Evolutionary conservation across 2,329 filamentous ascomycete genomes (phyloP).

Genomic region (Stylonectria norvegica): DNA sequence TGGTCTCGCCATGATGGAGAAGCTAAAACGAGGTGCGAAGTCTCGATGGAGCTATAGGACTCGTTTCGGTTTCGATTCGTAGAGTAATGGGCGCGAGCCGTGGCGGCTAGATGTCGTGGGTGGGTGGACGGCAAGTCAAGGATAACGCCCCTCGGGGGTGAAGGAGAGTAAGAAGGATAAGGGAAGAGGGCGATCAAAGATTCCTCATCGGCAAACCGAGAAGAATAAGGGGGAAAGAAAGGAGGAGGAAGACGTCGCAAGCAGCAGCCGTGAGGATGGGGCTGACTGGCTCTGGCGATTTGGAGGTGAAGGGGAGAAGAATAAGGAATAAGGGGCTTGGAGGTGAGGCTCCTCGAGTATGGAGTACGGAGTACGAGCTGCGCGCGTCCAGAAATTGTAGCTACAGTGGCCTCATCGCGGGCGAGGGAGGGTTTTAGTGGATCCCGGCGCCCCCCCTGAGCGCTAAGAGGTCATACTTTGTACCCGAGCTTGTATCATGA

Average conservation of each 20-base stretch:
- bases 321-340: not conserved
- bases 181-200: conserved; percentile 17
- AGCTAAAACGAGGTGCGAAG: conserved; percentile 2
- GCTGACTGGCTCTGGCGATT: no score
- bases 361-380: not conserved
- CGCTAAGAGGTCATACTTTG: no score
- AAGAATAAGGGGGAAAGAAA: conserved; percentile 12
- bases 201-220: conserved; percentile 20
- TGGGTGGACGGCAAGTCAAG: conserved; percentile 5
- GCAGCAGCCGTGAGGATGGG: no score
- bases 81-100: conserved; percentile 2
- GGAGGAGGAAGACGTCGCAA: no score
- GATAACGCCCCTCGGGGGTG: not conserved
- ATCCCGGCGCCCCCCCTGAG: no score
- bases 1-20: conserved; percentile 32
- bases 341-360: no score
- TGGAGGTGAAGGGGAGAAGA: conserved; percentile 2
- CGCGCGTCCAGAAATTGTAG: conserved; percentile 31
- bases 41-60: conserved; percentile 4
- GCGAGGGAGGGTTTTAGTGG: not conserved
- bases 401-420: conserved; percentile 38
- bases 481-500: no score
- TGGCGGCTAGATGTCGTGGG: no score
- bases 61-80: conserved; percentile 12
- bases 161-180: conserved; percentile 17